Conservation (phyloP, 2,329 filamentous ascomycete species). For the Coniella lustricola region DNA sequence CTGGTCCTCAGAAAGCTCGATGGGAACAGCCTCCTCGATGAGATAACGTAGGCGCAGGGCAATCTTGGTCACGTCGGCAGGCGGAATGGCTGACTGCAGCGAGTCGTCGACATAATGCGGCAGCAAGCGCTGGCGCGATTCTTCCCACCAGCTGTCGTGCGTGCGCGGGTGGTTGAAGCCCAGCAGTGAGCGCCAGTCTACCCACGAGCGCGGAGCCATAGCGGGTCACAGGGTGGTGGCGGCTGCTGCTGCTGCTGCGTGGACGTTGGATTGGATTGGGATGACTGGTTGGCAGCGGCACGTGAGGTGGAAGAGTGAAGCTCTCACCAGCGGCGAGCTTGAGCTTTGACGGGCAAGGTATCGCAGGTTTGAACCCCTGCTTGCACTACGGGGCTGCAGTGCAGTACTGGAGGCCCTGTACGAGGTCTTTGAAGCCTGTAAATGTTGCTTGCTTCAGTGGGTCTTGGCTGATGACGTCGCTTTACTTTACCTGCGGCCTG, state of each 20-base stretch:
- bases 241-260: background rate
- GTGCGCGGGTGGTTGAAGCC: constrained; percentile 29
- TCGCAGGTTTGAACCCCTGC: background rate
- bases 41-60: constrained; percentile 86
- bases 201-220: constrained; percentile 15
- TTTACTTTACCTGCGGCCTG: too few relatives aligned
- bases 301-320: background rate
- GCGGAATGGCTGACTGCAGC: constrained; percentile 60
- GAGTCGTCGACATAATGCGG: constrained; percentile 53
- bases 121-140: constrained; percentile 48
- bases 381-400: too few relatives aligned
- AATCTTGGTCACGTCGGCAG: constrained; percentile 78
- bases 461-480: too few relatives aligned
- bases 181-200: constrained; percentile 24
- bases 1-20: constrained; percentile 71
- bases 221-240: background rate
- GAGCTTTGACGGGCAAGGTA: background rate
- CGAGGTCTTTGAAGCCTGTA: too few relatives aligned
- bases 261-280: background rate
- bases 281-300: too few relatives aligned
- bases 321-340: background rate
- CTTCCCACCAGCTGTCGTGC: constrained; percentile 32
- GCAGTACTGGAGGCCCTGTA: background rate
- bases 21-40: constrained; percentile 82
- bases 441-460: too few relatives aligned